Evolutionary conservation across 208 protist species (phyloP), one percentile per base, ranked within the genome.

Genomic region (Leishmania turanica): DNA sequence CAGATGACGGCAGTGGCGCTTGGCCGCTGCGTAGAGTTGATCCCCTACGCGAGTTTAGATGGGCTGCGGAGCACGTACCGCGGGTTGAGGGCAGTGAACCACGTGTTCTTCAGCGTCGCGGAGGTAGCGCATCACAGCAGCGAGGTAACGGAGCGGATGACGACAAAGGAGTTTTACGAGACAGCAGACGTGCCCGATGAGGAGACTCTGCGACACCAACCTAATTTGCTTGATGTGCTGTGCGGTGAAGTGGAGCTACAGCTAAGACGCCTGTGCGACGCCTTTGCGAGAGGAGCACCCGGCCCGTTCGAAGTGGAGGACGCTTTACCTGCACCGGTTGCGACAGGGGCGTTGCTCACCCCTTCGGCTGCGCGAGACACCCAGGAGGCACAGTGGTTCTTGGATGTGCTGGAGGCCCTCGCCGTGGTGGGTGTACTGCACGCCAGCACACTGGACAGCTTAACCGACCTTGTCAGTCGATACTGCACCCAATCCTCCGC

Each of bases 161-260:
- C 83, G 0, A 65, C 82, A 34, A 79, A 76, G n/a, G 87, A 91
- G 21, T 60, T 79, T 27, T 73, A 84, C 56, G 73, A 84, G 8
- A 53, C 49, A 62, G 51, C 51, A 15, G 77, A 78, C 53, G 34
- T 40, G 7, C 60, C 64, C 2, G 81, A 89, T 7, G 77, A 70
- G 11, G 84, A 78, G 51, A 78, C 80, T 8, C 74, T 95, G 40
- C 80, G 86, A 15, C 89, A 91, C 40, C 94, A 97, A 65, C 94
- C 94, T 0, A 97, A 97, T 73, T 51, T 97, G 42, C 60, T 97
- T 27, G 92, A 94, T 76, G 83, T 97, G 58, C 74, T 96, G 24
- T 95, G 92, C 47, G 84, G 81, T 31, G 90, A 93, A 75, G 80
- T 97, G 69, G 92, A 97, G 83, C 76, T 66, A 24, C 88, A 86